Percentiles rank a stretch among this genome's conserved stretches.
These are phyloP conservation scores for Tolypocladium capitatum DNA, from an alignment of 2,329 filamentous ascomycete species.

Conservation along the genomic window DNA sequence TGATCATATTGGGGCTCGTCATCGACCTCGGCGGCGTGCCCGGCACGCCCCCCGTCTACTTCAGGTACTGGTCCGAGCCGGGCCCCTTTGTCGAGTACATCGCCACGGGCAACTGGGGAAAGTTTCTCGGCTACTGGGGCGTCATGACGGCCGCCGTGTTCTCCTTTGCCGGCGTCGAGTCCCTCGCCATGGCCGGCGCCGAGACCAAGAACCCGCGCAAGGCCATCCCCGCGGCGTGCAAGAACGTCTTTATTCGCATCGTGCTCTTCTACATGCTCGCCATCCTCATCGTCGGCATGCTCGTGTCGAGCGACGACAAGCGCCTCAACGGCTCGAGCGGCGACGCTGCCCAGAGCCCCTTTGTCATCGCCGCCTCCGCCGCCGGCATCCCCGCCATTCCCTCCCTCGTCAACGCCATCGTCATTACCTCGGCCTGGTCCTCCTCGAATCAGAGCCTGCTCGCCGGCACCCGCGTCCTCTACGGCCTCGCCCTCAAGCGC, in stretches of 20 bases:
- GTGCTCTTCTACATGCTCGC: constrained; percentile 49
- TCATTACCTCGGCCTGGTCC: constrained; percentile 56
- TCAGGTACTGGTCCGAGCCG: constrained; percentile 56
- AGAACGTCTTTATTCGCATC: constrained; percentile 44
- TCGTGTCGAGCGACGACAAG: constrained; percentile 46
- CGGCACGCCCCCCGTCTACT: constrained; percentile 45
- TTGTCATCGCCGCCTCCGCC: constrained; percentile 57
- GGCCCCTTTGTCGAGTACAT: constrained; percentile 56
- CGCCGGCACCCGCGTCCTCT: constrained; percentile 55
- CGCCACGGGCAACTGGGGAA: constrained; percentile 41
- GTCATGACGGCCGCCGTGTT: constrained; percentile 52
- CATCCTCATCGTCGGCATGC: constrained; percentile 57
- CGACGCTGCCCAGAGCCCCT: constrained; percentile 41
- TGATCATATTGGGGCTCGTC: constrained; percentile 48
- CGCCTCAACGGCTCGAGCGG: constrained; percentile 34
- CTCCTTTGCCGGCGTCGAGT: constrained; percentile 54
- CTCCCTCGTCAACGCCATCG: constrained; percentile 62
- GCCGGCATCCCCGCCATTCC: constrained; percentile 56
- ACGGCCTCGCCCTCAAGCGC: constrained; percentile 51
- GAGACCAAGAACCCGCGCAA: constrained; percentile 42
- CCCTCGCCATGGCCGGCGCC: constrained; percentile 47
- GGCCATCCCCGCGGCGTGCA: constrained; percentile 41
- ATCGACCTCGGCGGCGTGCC: constrained; percentile 50
- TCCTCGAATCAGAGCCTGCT: constrained; percentile 49
- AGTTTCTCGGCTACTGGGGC: constrained; percentile 54